Evolutionary conservation across 257 asterid genomes (phyloP), one percentile per base, ranked within the genome.

Genomic region (Solanum commersonii): DNA sequence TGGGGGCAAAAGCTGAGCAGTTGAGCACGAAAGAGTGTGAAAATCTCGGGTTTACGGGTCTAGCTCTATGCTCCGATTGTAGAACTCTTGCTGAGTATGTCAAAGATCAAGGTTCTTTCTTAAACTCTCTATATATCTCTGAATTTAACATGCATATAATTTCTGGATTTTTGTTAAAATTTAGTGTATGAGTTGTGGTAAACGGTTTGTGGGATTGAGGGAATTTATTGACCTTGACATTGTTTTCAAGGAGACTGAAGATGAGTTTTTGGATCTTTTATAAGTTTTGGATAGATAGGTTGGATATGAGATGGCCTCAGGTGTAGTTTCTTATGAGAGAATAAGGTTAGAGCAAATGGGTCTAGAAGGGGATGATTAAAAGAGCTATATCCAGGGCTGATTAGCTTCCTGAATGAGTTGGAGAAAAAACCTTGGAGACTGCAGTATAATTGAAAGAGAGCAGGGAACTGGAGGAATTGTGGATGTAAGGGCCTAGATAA

Each of bases 1-100:
- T 44, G 3, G 85, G 70, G 94, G 89, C 79, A 76, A 93, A 94
- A 31, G 93, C 92, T 72, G 93, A 90, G 76, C 91, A 92, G 49
- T 89, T 95, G 22, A 94, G 94, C 92, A 90, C 95, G 35, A 95
- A 92, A 90, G 96, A 94, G 88, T 95, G 99, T 87, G 98, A 94
- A 89, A 88, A 87, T 81, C 87, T 95, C 56, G 99, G 99, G 25
- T 96, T 96, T 90, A 93, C 96, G 33, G 99, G 98, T 33, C 96
- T 94, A 34, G 99, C 98, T 87, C 95, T 95, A 84, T 95, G 98
- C 91, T 95, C 99, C 81, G 98, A 95, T 86, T 95, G 99, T 89
- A 95, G 92, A 85, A 92, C 98, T 35, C 94, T 96, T 74, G 92
- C 95, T 8, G 99, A 96, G 87, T 96, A 95, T 90, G 93, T 95